These are phyloP conservation scores for Leccinum uliginosum DNA, from an alignment of 768 basidiomycete genomes.

Conservation along the genomic window DNA sequence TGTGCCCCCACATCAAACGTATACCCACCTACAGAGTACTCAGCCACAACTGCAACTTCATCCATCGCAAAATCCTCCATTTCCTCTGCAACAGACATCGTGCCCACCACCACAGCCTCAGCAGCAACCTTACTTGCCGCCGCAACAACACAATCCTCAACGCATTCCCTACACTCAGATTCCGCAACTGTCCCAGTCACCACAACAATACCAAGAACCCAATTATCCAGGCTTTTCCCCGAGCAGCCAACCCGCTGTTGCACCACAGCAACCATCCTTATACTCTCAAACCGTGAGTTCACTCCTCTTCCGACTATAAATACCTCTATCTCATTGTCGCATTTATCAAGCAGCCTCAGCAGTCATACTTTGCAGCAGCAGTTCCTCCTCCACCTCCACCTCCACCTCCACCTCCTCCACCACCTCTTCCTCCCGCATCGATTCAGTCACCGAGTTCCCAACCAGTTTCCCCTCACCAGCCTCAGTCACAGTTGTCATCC, in stretches of 20 bases:
- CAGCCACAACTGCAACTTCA: slow-evolving; percentile 12
- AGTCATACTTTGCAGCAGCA: slow-evolving; percentile 15
- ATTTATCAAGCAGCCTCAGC: slow-evolving; percentile 7
- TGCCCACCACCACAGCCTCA: slow-evolving; percentile 12
- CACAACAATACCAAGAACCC: slow-evolving; percentile 16
- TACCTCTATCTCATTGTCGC: neutral
- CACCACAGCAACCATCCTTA: neutral
- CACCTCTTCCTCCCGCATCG: neutral
- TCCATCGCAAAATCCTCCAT: neutral
- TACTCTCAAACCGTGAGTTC: slow-evolving; percentile 14
- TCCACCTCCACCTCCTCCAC: slow-evolving; percentile 1
- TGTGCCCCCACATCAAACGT: slow-evolving; percentile 9
- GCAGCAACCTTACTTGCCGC: slow-evolving; percentile 9
- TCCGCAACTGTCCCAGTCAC: slow-evolving; percentile 8
- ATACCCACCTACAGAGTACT: slow-evolving; percentile 4
- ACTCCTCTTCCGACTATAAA: neutral
- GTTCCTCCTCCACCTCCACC: slow-evolving; percentile 4
- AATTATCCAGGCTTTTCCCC: slow-evolving; percentile 7
- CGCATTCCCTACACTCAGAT: slow-evolving; percentile 14
- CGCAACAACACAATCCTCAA: slow-evolving; percentile 14
- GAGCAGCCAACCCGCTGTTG: slow-evolving; percentile 1
- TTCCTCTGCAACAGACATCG: slow-evolving; percentile 5
- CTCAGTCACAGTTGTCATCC: slow-evolving; percentile 17
- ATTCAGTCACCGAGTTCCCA: slow-evolving; percentile 13
- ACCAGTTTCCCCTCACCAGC: slow-evolving; percentile 14